phyloP scores from a whole-genome alignment of 2,329 filamentous ascomycete species.

The Beauveria brongniartii region DNA sequence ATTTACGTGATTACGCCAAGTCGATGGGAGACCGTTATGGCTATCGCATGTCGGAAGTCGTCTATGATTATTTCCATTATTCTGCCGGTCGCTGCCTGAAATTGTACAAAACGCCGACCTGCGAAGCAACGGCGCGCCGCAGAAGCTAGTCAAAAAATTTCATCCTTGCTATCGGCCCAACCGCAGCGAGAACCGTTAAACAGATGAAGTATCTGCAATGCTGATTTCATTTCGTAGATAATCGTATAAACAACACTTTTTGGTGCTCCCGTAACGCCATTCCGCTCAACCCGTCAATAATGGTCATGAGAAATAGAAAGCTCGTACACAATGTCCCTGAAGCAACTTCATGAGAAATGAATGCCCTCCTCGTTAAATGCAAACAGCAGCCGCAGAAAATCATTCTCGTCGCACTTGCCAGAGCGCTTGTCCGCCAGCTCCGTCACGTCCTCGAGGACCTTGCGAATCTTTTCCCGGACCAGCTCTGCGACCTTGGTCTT shows the following conservation, averaged over 20 bases:
- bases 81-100: too few species aligned
- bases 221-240: background rate
- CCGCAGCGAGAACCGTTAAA: too few species aligned
- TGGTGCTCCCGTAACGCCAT: background rate
- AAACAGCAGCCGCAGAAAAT: conserved; percentile 72
- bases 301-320: background rate
- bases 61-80: conserved; percentile 33
- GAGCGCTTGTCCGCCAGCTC: conserved; percentile 73
- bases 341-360: conserved; percentile 58
- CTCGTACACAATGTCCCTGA: background rate
- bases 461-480: conserved; percentile 79
- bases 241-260: background rate
- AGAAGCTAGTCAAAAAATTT: too few species aligned
- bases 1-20: conserved; percentile 45
- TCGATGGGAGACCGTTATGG: conserved; percentile 41
- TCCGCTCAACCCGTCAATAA: background rate
- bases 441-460: conserved; percentile 75
- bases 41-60: conserved; percentile 40
- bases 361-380: conserved; percentile 90
- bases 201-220: background rate
- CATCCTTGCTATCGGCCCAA: too few species aligned
- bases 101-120: too few species aligned
- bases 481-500: conserved; percentile 74
- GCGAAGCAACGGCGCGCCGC: too few species aligned
- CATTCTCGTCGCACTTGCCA: conserved; percentile 83